Percentiles rank a stretch among this genome's conserved stretches.
These are phyloP conservation scores for Talaromyces sp. DNA, from an alignment of 2,329 filamentous ascomycete genomes.

Conservation along the genomic window DNA sequence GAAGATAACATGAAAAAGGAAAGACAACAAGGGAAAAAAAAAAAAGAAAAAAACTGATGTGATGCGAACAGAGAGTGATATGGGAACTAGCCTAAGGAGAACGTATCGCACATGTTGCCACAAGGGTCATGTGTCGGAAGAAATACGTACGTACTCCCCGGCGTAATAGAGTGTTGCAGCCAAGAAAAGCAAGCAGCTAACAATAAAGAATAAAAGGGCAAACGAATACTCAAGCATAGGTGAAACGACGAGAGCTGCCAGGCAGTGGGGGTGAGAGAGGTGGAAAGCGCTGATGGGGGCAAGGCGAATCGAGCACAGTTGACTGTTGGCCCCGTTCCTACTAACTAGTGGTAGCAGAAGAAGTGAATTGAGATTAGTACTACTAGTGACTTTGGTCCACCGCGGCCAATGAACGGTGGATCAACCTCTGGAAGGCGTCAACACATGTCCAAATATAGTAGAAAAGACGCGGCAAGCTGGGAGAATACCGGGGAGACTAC, in stretches of 20 bases:
- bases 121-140: neutral
- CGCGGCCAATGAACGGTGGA: neutral
- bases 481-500: neutral
- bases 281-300: neutral
- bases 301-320: neutral
- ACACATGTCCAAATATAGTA: neutral
- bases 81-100: too few species aligned
- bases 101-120: neutral
- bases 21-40: neutral
- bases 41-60: too few species aligned
- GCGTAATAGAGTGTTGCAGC: neutral
- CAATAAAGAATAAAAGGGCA: neutral
- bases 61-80: neutral
- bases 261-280: neutral
- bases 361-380: neutral
- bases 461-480: neutral
- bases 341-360: neutral
- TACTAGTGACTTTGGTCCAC: neutral
- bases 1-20: neutral
- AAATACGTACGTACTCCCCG: neutral
- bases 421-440: neutral
- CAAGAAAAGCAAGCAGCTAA: neutral
- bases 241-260: neutral
- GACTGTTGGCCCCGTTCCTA: neutral
- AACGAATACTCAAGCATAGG: neutral